A percentile compares a stretch with the other conserved stretches of the same genome.
Conservation (phyloP, 441 rosid genomes). For the Adansonia grandidieri region DNA sequence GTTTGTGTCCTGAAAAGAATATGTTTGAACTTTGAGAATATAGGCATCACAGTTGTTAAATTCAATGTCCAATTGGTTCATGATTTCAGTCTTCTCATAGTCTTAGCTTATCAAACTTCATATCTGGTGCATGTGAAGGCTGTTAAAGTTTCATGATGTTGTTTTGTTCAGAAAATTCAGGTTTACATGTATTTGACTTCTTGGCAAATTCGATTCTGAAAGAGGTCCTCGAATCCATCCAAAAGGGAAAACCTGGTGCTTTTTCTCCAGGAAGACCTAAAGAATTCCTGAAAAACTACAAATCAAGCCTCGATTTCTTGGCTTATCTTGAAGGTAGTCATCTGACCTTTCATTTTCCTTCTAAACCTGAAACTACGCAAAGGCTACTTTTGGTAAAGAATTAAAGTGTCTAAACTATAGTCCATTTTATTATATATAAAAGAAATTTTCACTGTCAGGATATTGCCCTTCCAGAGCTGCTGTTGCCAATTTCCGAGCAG, state of each 20-base stretch:
- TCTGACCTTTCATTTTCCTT: conserved; percentile 24
- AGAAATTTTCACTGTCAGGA: conserved; percentile 47
- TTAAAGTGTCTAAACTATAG: conserved; percentile 18
- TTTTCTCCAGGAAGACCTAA: conserved; percentile 98
- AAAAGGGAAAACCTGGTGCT: conserved; percentile 91
- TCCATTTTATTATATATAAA: conserved; percentile 13
- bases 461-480: conserved; percentile 94
- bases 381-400: conserved; percentile 27
- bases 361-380: conserved; percentile 21
- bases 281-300: conserved; percentile 88
- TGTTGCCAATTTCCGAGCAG: conserved; percentile 78
- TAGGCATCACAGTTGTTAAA: background rate
- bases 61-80: background rate
- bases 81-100: conserved; percentile 1
- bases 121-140: background rate
- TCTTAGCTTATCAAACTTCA: background rate
- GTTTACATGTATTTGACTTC: conserved; percentile 94
- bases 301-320: conserved; percentile 85
- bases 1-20: background rate
- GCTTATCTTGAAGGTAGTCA: conserved; percentile 88
- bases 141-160: conserved; percentile 8
- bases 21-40: conserved; percentile 1
- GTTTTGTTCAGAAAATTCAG: conserved; percentile 74
- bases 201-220: conserved; percentile 93
- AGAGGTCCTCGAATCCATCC: conserved; percentile 84